Evolutionary conservation across 2,329 filamentous ascomycete genomes (phyloP), one percentile per base, ranked within the genome.

Genomic region (Falciphora oryzae): DNA sequence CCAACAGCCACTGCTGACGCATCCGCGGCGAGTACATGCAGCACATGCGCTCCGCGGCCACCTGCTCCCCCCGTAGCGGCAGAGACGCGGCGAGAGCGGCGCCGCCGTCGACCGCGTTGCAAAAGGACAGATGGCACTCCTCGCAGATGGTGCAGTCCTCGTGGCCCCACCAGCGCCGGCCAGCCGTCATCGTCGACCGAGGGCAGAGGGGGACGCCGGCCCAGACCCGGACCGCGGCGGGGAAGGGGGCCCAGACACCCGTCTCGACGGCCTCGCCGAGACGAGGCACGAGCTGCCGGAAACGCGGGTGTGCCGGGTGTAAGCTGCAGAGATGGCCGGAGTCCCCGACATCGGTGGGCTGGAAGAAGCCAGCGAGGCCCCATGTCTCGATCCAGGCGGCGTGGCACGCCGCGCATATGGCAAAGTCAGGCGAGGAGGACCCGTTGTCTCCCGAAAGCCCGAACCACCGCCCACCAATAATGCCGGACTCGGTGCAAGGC

Each of bases 1-100:
- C 69, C 6, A 73, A 67, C 7, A 79, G 69, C 29, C 71, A 70
- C 57, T 76, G 68, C 11, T 75, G 74, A 25, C 77, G 70, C 66
- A 66, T 63, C 59, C 74, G 70, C 0, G 77, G 75, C 2, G 72
- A 61, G 59, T 61, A 61, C 28, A 61, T 25, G 59, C 32, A 32
- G n/a, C 59, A 61, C 59, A 61, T 32, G 59, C 29, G 29, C 29
- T 25, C 28, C 11, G 11, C 29, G 3, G 18, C 29, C 31, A 25
- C 59, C 25, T 22, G 13, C 5, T 16, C 14, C 8, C 31, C 59
- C 3, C 59, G 59, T 18, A 32, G 44, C 28, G 29, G 32, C 25
- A 35, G 32, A 13, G 28, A 14, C 31, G 18, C 29, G 10, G 28
- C 29, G 13, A 35, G 13, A 2, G 28, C 59, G 7, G 59, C n/a